Evolutionary conservation across 129 eudicot genomes (phyloP), one percentile per base, ranked within the genome.

Genomic region (Saposhnikovia divaricata): DNA sequence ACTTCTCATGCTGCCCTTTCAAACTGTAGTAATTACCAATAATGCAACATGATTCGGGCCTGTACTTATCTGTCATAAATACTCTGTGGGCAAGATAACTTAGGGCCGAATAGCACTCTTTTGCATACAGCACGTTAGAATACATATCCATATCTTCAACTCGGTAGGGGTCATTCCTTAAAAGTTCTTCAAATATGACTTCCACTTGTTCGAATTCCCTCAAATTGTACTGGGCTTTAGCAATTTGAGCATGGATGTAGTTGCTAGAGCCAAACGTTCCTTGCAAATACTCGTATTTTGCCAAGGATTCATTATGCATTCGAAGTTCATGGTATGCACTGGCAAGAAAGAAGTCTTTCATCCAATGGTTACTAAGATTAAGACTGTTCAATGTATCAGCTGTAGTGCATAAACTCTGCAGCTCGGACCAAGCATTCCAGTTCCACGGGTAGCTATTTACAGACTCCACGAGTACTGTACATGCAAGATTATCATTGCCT

Each of bases 121-220:
- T 96, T 43, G 98, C 94, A 71, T 92, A 96, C 12, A 96, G 87
- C 80, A 96, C 95, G 23, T 96, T 96, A 16, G 99, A 96, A 66
- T 92, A 96, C 93, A 96, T 92, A 80, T 96, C 99, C 98, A 96
- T 92, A 85, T 92, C 98, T 72, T 96, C 99, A 44, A 96, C 85
- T 48, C 98, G 91, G 69, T 92, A 92, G 2, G 99, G 98, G 71
- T 96, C 99, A 31, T 85, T 90, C 80, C 93, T 84, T 15, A 92
- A 73, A 83, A 96, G 97, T 78, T 96, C 99, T 79, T 96, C 99
- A 73, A 96, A 96, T 40, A 92, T 92, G 75, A 90, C 89, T 83
- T 96, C 99, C 0, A 96, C 99, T 84, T 85, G 94, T 74, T 92
- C 99, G 19, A 92, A 96, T 82, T 96, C 93, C 28, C 99, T 86